Conservation (phyloP, 768 basidiomycete genomes). For the Rhodotorula taiwanensis region DNA sequence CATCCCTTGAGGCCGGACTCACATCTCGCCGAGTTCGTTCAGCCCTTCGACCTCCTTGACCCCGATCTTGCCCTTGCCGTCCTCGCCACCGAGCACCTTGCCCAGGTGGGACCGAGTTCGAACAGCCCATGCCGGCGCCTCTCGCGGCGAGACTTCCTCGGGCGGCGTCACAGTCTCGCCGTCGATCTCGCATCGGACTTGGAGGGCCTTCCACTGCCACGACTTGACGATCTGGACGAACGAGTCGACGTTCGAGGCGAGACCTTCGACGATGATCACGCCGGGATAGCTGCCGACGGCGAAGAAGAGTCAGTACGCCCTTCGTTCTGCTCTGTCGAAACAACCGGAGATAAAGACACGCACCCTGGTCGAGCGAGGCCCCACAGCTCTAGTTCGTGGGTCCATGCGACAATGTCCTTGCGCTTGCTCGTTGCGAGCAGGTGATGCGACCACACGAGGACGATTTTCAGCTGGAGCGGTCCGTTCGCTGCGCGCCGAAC, state of each 20-base stretch:
- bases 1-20: too few species aligned
- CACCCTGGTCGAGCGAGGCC: slow-evolving; percentile 32
- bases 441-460: slow-evolving; percentile 35
- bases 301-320: too few species aligned
- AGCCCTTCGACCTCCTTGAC: slow-evolving; percentile 33
- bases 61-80: slow-evolving; percentile 11
- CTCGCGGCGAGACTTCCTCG: not conserved
- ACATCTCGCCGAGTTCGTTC: slow-evolving; percentile 33
- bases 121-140: slow-evolving; percentile 16
- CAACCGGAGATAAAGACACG: not conserved
- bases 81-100: not conserved
- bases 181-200: slow-evolving; percentile 34
- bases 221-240: slow-evolving; percentile 34
- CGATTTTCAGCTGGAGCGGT: slow-evolving; percentile 14
- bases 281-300: slow-evolving; percentile 31
- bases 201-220: slow-evolving; percentile 38
- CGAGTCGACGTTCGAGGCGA: slow-evolving; percentile 18
- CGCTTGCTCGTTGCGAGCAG: slow-evolving; percentile 37
- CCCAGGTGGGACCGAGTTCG: slow-evolving; percentile 8
- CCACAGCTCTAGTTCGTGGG: slow-evolving; percentile 28
- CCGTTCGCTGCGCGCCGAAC: not conserved
- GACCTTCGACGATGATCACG: slow-evolving; percentile 33
- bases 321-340: too few species aligned
- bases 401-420: slow-evolving; percentile 35
- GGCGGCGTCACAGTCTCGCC: not conserved